Evolutionary conservation across 139 green algal species (phyloP), one percentile per base, ranked within the genome.

Genomic region (Closterium sp.): DNA sequence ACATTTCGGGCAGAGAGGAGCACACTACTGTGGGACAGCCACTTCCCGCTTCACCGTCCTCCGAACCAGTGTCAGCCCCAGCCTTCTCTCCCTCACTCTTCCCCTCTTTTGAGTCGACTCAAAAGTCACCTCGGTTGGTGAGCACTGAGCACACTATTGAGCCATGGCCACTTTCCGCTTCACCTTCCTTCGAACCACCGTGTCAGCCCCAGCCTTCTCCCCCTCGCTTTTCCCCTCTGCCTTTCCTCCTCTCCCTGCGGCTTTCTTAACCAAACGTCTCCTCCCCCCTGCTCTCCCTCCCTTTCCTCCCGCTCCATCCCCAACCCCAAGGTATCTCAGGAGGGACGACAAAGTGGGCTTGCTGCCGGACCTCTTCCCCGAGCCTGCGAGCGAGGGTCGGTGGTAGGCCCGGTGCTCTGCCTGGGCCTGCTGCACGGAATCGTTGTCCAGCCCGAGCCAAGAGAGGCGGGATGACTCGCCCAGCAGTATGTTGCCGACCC

Each of bases 361-460:
- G 16, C 55, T 76, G 55, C 55, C 55, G 55, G 25, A 1, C 55
- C 55, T 76, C 55, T 76, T 76, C 12, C 55, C 55, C 55, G 55
- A 76, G 12, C 55, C 89, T 92, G 89, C 86, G 16, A 90, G 30
- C 5, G 84, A 92, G 33, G 89, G 89, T 30, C 84, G 34, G 30
- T 66, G 55, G 87, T 92, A 92, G 30, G 89, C 83, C 8, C 83
- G 25, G n/a, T 89, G 55, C 32, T 89, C n/a, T 31, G 86, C 86
- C 34, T 90, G 64, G 3, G 84, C 32, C 32, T 91, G 88, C 30
- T 33, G 30, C 81, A 55, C n/a, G 8, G 88, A 86, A 21, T 91
- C 88, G 30, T n/a, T 90, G 33, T 93, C 90, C 90, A 93, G 31
- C 32, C 91, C 91, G 64, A 94, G 64, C 89, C 38, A 93, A 23